phyloP scores from a whole-genome alignment of 2,329 filamentous ascomycete genomes.

The Geosmithia flava region DNA sequence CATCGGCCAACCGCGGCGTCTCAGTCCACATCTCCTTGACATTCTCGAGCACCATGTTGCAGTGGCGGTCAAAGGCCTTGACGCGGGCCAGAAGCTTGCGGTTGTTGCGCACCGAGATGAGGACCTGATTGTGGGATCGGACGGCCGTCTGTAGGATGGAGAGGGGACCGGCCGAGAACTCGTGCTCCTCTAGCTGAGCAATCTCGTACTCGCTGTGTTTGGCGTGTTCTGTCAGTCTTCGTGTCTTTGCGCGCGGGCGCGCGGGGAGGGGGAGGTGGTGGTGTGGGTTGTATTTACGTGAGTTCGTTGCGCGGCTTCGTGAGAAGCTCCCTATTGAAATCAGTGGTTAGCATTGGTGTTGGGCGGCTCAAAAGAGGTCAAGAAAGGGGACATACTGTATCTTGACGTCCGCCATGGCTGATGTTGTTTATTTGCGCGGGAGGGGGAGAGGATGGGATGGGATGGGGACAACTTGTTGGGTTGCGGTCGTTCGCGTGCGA shows the following conservation, averaged over 20 bases:
- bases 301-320: slow-evolving; percentile 82
- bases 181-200: slow-evolving; percentile 51
- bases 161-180: slow-evolving; percentile 43
- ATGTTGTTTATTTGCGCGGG: slow-evolving; percentile 1
- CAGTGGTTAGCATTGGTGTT: slow-evolving; percentile 12
- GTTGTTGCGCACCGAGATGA: slow-evolving; percentile 97
- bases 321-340: slow-evolving; percentile 59
- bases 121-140: slow-evolving; percentile 84
- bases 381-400: slow-evolving; percentile 48
- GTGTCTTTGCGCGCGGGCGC: slow-evolving; percentile 3
- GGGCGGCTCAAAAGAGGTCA: neutral
- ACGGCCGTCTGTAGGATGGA: slow-evolving; percentile 96
- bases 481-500: slow-evolving; percentile 14
- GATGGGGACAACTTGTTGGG: slow-evolving; percentile 4
- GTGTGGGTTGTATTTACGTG: slow-evolving; percentile 52
- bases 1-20: slow-evolving; percentile 67
- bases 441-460: neutral
- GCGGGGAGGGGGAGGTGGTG: slow-evolving; percentile 4
- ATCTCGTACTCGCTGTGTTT: slow-evolving; percentile 73
- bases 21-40: slow-evolving; percentile 98
- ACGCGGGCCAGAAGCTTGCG: slow-evolving; percentile 93
- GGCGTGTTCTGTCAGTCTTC: neutral
- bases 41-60: slow-evolving; percentile 97
- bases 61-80: slow-evolving; percentile 97
- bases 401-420: slow-evolving; percentile 53